These are phyloP conservation scores for Trichoderma guizhouense DNA, from an alignment of 2,329 filamentous ascomycete species.

Conservation along the genomic window DNA sequence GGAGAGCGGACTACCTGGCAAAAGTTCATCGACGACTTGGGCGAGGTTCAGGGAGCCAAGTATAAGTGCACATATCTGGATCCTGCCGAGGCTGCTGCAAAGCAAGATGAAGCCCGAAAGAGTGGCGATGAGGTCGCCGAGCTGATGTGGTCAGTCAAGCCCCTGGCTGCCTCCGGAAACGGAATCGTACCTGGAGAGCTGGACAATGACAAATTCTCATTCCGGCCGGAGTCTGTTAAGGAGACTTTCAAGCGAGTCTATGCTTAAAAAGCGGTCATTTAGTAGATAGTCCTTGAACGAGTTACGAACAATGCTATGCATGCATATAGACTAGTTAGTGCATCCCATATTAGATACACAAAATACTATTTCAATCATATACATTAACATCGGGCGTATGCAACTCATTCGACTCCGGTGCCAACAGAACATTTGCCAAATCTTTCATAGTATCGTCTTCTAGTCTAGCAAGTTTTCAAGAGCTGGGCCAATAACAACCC, in stretches of 20 bases:
- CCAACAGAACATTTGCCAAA: not conserved
- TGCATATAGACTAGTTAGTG: not conserved
- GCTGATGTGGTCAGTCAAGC: conserved; percentile 2
- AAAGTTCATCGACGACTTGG: not conserved
- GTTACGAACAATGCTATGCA: not conserved
- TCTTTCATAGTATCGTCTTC: not conserved
- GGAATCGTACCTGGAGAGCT: not conserved
- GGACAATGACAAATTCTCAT: conserved; percentile 8
- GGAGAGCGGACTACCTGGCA: not conserved
- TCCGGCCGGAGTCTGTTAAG: not conserved
- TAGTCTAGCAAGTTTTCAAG: not conserved
- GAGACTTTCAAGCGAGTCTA: not conserved
- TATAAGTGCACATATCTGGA: not conserved
- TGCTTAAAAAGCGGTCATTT: not conserved
- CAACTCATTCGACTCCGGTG: not conserved
- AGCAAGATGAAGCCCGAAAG: not conserved
- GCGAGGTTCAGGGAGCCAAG: not conserved
- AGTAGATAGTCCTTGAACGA: not conserved
- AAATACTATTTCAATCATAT: not conserved
- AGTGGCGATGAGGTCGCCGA: not conserved
- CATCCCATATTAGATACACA: not conserved
- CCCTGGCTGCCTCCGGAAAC: not conserved
- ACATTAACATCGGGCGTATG: not conserved
- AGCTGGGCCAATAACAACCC: not conserved
- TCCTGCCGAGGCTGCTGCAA: not conserved